phyloP scores from a whole-genome alignment of 805 yeast species.

The Kazachstania taianensis region DNA sequence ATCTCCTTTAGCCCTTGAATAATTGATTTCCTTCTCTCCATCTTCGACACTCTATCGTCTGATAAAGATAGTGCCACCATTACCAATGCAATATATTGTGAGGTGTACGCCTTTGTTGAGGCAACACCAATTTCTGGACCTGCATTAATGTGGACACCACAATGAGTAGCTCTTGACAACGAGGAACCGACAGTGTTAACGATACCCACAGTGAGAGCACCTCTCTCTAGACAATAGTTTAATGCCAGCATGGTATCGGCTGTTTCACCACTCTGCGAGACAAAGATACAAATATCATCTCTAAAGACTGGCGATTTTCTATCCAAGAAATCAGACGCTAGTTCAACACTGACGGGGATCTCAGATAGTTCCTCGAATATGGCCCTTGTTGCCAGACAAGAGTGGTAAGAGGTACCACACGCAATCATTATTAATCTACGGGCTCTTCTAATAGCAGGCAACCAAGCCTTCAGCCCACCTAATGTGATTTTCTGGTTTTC shows the following conservation, averaged over 20 bases:
- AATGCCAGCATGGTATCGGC: constrained; percentile 94
- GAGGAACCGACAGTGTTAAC: constrained; percentile 97
- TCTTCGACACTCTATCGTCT: constrained; percentile 74
- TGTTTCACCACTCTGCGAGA: constrained; percentile 98
- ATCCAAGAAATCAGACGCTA: constrained; percentile 91
- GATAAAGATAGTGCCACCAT: constrained; percentile 95
- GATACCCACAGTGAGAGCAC: constrained; percentile 94
- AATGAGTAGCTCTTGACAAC: constrained; percentile 92
- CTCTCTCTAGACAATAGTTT: constrained; percentile 91
- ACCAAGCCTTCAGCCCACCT: constrained; percentile 82
- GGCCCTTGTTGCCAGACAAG: constrained; percentile 94
- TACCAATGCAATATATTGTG: constrained; percentile 93
- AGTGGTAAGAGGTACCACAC: constrained; percentile 98
- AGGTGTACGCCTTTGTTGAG: constrained; percentile 96
- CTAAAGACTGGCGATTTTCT: constrained; percentile 95
- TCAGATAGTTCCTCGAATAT: constrained; percentile 94
- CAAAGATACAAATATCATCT: constrained; percentile 95
- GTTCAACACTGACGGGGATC: constrained; percentile 84
- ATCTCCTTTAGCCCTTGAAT: constrained; percentile 76
- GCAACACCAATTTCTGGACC: constrained; percentile 99
- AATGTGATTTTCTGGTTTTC: constrained; percentile 63
- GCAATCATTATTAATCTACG: constrained; percentile 97
- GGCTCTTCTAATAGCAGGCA: constrained; percentile 85
- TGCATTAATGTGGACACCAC: constrained; percentile 99
- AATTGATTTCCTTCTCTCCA: constrained; percentile 70